Base-by-base conservation (phyloP, 169 alveolate species). In the Condylostoma magnum region DNA sequence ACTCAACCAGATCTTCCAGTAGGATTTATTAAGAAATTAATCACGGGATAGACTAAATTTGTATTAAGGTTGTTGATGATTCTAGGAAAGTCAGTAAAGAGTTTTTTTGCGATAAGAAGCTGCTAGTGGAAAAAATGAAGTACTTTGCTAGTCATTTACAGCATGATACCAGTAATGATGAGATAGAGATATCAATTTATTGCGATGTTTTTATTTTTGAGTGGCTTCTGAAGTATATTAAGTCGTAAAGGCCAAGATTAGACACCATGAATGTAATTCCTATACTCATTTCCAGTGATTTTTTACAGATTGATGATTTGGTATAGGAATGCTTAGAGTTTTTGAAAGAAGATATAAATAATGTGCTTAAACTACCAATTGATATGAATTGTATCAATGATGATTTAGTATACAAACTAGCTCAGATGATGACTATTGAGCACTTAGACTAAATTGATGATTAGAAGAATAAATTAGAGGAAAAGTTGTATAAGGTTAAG, bases 11-110 rank as follows among this genome's bases (percentile, higher is more conserved):
- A n/a, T n/a, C n/a, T n/a, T n/a, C n/a, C n/a, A n/a, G n/a, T n/a
- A n/a, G n/a, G n/a, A n/a, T n/a, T n/a, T n/a, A n/a, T n/a, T n/a
- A n/a, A n/a, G n/a, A n/a, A n/a, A n/a, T n/a, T n/a, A n/a, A n/a
- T n/a, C n/a, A n/a, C n/a, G n/a, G n/a, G n/a, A n/a, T n/a, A n/a
- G n/a, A n/a, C n/a, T n/a, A 52, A 22, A 81, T 81, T 22, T 74
- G 66, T 0, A 83, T 83, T 58, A 84, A 83, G 46, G 90, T 83
- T 0, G 69, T 84, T 36, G 90, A 83, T 54, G 90, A 83, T 46
- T 54, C 57, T 38, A 73, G 65, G 56, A 68, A 76, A 30, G 30
- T 73, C 27, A 71, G 79, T 54, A 52, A 69, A 47, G 87, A 83
- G 41, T 83, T 83, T 72, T 69, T 67, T 44, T 83, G 90, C 31